A percentile compares a stretch with the other conserved stretches of the same genome.
Evolutionary conservation across 2,329 filamentous ascomycete species (phyloP).

Genomic region (Trichoderma atrobrunneum): DNA sequence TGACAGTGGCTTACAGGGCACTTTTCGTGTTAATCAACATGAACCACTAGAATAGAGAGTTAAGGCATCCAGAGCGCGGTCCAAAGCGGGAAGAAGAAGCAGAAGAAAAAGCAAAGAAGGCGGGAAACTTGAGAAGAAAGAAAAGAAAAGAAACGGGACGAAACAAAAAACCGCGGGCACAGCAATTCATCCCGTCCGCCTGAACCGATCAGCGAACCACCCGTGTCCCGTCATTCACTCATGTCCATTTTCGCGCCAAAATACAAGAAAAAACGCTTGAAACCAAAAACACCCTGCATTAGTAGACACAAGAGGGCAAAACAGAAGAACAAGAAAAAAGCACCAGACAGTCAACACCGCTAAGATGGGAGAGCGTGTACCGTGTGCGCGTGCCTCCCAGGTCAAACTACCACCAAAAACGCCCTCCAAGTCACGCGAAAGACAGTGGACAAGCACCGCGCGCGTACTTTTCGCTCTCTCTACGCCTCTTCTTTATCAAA

Average conservation of each 20-base stretch:
- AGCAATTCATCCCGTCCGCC: background rate
- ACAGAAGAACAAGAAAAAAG: background rate
- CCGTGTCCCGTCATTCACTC: background rate
- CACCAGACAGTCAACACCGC: background rate
- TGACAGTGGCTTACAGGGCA: background rate
- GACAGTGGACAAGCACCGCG: background rate
- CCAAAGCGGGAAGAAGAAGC: background rate
- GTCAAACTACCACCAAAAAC: background rate
- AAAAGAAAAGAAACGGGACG: background rate
- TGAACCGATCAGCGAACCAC: background rate
- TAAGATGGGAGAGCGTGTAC: background rate
- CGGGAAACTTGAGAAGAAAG: background rate
- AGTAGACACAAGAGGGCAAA: background rate
- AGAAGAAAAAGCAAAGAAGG: background rate
- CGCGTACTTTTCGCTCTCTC: background rate
- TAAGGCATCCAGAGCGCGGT: background rate
- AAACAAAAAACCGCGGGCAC: background rate
- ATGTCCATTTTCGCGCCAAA: background rate
- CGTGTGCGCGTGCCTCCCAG: slow-evolving; percentile 7
- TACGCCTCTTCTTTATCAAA: background rate
- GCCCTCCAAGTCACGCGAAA: slow-evolving; percentile 3
- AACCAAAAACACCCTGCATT: background rate
- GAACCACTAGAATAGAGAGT: background rate
- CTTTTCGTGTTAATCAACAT: background rate
- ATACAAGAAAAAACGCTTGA: background rate